Evolutionary conservation across 306 rosid genomes (phyloP).

Genomic region (Pueraria montana): DNA sequence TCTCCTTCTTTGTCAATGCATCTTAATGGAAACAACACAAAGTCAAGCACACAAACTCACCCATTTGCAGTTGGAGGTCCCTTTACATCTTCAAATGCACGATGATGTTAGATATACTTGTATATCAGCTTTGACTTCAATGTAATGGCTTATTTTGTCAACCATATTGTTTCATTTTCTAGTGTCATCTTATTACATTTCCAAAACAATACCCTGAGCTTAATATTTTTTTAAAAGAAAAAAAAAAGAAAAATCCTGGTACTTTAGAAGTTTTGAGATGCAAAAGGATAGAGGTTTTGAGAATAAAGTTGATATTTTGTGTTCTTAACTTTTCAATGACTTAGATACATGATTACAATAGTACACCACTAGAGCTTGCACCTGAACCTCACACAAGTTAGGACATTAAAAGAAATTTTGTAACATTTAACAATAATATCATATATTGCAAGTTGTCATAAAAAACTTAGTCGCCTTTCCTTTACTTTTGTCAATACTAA

Average conservation of each 20-base stretch:
- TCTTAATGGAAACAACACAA: constrained; percentile 55
- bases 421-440: no score
- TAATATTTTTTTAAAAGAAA: no score
- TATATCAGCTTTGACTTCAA: background rate
- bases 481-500: no score
- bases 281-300: background rate
- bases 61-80: constrained; percentile 54
- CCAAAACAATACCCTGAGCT: background rate
- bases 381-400: no score
- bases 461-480: no score
- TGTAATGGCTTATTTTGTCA: background rate
- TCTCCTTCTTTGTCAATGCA: constrained; percentile 12
- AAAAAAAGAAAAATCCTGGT: background rate
- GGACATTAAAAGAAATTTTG: no score
- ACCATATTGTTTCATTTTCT: background rate
- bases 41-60: constrained; percentile 56
- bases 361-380: no score
- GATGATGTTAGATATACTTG: constrained; percentile 41
- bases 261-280: constrained; percentile 18
- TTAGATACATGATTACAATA: background rate
- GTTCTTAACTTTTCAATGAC: background rate
- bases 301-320: background rate
- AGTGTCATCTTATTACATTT: background rate
- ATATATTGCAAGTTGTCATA: no score
- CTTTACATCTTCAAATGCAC: constrained; percentile 56